These are phyloP conservation scores for Cladosporium phlei DNA, from an alignment of 2,329 filamentous ascomycete genomes.

Conservation along the genomic window DNA sequence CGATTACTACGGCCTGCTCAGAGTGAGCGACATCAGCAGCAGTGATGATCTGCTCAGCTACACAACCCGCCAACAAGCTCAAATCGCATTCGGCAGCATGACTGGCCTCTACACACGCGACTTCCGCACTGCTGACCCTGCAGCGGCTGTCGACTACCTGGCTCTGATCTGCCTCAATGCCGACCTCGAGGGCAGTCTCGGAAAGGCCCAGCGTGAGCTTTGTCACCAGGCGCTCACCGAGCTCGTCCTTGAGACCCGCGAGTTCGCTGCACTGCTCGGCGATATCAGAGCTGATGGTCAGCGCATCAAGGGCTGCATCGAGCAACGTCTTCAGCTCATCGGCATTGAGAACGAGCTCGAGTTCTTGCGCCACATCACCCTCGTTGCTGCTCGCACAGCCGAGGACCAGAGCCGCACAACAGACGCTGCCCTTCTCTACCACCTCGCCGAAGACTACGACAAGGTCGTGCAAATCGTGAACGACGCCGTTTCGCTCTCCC, in stretches of 20 bases:
- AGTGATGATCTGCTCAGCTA: constrained; percentile 64
- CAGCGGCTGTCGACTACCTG: constrained; percentile 89
- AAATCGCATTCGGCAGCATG: constrained; percentile 92
- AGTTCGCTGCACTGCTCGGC: constrained; percentile 89
- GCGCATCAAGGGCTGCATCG: constrained; percentile 80
- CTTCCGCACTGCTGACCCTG: constrained; percentile 85
- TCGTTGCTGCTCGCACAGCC: constrained; percentile 85
- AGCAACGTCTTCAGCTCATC: constrained; percentile 77
- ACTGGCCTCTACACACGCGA: constrained; percentile 93
- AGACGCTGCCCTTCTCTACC: constrained; percentile 90
- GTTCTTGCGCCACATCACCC: constrained; percentile 85
- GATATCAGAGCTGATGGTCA: constrained; percentile 84
- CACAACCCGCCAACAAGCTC: constrained; percentile 65
- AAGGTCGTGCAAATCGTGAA: constrained; percentile 88
- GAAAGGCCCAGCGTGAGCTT: constrained; percentile 70
- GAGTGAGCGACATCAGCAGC: constrained; percentile 74
- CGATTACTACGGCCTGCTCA: constrained; percentile 81
- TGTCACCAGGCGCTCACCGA: constrained; percentile 92
- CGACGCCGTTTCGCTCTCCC: constrained; percentile 81
- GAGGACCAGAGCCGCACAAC: constrained; percentile 92
- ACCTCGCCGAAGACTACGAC: constrained; percentile 92
- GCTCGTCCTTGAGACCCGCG: constrained; percentile 90
- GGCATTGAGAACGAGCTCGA: constrained; percentile 73
- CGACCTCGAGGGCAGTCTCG: constrained; percentile 69
- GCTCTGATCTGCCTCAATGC: constrained; percentile 86